Base-by-base conservation (phyloP, 108 stramenopile species). In the Fistulifera pelliculosa region DNA sequence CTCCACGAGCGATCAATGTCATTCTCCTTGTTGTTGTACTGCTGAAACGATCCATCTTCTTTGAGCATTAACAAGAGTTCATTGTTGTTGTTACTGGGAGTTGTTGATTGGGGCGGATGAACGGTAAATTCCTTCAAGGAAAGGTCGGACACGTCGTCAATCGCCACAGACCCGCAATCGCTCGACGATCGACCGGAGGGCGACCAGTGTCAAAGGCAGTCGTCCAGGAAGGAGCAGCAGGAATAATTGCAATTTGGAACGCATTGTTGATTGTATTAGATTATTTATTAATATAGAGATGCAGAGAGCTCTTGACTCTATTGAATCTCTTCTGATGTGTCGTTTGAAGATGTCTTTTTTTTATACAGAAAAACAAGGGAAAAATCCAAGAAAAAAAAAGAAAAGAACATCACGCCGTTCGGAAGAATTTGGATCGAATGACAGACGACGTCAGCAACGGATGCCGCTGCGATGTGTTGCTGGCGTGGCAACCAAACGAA, bases 51-150 rank as follows among this genome's bases (percentile, higher is more conserved):
- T 14, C 75, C 72, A 50, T 85, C 82, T 54, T 90, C 88, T 53
- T 81, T 74, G 44, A 90, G 76, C 67, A 83, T 83, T 48, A 90
- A 69, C 47, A 81, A 76, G 14, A 85, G 61, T 59, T 85, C 84
- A 21, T 49, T 55, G 44, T 31, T 47, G 40, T 27, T 25, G 22
- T 35, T 44, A 21, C 13, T 73, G 43, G 42, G n/a, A n/a, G n/a
- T n/a, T n/a, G n/a, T n/a, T n/a, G n/a, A n/a, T n/a, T n/a, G n/a
- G 45, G 70, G 58, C 22, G 88, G 88, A 63, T 76, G 79, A 8
- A 73, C 76, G 14, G 88, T 90, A 52, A 90, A 90, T 58, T 90
- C 88, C 48, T 90, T 90, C 63, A 89, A 10, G 87, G 79, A 16
- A 58, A 70, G 17, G 47, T 35, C 14, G 24, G 61, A 35, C 31